Evolutionary conservation across 306 rosid genomes (phyloP), one percentile per base, ranked within the genome.

Genomic region (Heteromeles arbutifolia): DNA sequence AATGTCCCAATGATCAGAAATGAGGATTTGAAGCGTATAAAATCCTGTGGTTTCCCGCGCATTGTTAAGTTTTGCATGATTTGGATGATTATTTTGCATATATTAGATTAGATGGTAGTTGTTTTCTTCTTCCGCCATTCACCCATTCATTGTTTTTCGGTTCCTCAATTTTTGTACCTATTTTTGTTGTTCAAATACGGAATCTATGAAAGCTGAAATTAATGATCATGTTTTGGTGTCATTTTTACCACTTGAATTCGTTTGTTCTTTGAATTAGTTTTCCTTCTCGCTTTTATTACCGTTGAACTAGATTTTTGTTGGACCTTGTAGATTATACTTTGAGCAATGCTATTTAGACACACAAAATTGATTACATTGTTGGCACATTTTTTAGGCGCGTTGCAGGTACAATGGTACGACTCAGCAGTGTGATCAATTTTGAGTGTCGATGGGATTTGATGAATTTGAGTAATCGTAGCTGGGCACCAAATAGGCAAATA

Each of bases 1-100:
- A 92, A 26, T 88, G 96, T 69, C 86, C 76, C 32, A 80, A 74
- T 61, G 80, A 41, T 50, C 85, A 80, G 72, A 78, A 84, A 25
- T 86, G 89, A 89, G 57, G 58, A 78, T 29, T 24, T 59, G 65
- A 67, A 26, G 64, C 18, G 48, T 17, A 73, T 43, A 25, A 72
- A 74, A 48, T 75, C 14, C 57, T 76, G 52, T 57, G 34, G 64
- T 65, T 75, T 81, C 56, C 69, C 28, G 45, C 68, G 24, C 65
- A 58, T 70, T 79, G 48, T 65, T 19, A 10, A 1, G 73, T 80
- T 82, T 77, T 69, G 68, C 75, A 68, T 52, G 70, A 70, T 69
- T 76, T 65, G 61, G 69, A 73, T 64, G 31, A 69, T 69, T 62
- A 45, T 71, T 79, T 62, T 63, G 34, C 54, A 13, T 53, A 52